Conservation (phyloP, 169 alveolate genomes). For the Plasmodium sp. region DNA sequence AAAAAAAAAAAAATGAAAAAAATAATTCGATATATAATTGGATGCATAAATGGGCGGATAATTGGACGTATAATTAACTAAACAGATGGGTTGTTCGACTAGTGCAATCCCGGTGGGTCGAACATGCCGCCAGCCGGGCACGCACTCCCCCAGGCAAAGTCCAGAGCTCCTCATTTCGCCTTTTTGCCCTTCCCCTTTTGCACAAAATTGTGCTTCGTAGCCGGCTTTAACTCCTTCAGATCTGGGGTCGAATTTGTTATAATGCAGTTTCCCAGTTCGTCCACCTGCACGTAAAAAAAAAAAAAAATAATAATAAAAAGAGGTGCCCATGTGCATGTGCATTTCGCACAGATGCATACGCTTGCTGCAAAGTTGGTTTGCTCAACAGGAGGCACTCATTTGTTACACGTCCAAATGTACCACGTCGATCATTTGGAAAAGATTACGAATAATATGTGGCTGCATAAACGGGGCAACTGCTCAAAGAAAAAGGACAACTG, state of each 20-base stretch:
- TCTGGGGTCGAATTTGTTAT: constrained; percentile 56
- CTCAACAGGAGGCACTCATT: not conserved
- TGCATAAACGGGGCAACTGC: not conserved
- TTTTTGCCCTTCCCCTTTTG: constrained; percentile 16
- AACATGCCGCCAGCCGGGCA: not conserved
- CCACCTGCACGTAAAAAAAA: constrained; percentile 15
- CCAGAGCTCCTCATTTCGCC: not conserved
- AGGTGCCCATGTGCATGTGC: not conserved
- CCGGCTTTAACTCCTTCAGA: constrained; percentile 2
- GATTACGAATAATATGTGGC: not conserved
- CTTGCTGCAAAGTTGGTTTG: not conserved
- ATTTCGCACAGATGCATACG: not conserved
- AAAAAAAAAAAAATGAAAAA: not conserved
- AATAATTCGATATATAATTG: not conserved
- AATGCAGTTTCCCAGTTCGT: constrained; percentile 56
- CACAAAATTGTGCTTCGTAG: not conserved
- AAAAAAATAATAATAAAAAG: not conserved
- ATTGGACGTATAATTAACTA: not conserved
- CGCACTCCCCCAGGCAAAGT: not conserved
- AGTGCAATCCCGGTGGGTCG: not conserved
- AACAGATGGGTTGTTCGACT: not conserved
- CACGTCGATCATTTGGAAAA: not conserved
- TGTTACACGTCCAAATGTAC: not conserved
- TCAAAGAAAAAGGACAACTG: not conserved
- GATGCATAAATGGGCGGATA: not conserved